Conservation (phyloP, 495 filamentous ascomycete species). For the Ascobolus immersus region DNA sequence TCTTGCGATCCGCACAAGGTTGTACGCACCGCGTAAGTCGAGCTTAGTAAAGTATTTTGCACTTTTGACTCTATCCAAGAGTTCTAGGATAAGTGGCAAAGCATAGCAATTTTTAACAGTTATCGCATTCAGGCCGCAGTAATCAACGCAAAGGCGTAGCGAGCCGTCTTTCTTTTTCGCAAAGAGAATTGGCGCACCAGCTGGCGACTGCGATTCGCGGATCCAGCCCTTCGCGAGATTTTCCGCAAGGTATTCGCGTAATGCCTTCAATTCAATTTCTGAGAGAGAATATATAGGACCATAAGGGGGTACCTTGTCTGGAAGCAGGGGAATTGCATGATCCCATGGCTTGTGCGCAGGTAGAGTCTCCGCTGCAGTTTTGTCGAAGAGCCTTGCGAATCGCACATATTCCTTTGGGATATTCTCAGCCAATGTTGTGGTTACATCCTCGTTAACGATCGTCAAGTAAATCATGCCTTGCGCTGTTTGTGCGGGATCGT, state of each 20-base stretch:
- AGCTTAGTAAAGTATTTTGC: constrained; percentile 6
- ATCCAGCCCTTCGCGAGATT: constrained; percentile 2
- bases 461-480: no score
- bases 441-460: no score
- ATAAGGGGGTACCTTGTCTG: background rate
- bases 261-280: constrained; percentile 1
- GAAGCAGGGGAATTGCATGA: no score
- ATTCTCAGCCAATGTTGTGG: no score
- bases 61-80: background rate
- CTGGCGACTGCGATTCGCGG: background rate
- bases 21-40: constrained; percentile 3
- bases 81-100: background rate
- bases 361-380: no score
- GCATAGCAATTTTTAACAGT: background rate
- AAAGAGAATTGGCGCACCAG: constrained; percentile 2
- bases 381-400: no score
- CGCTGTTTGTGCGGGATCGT: no score
- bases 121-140: background rate
- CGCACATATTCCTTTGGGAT: no score
- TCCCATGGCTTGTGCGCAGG: no score
- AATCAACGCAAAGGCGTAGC: background rate
- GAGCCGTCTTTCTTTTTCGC: constrained; percentile 1
- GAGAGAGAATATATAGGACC: background rate
- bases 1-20: constrained; percentile 4
- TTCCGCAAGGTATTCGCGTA: constrained; percentile 1